Conservation (phyloP, 176 grass and related monocot species). For the Guadua angustifolia region DNA sequence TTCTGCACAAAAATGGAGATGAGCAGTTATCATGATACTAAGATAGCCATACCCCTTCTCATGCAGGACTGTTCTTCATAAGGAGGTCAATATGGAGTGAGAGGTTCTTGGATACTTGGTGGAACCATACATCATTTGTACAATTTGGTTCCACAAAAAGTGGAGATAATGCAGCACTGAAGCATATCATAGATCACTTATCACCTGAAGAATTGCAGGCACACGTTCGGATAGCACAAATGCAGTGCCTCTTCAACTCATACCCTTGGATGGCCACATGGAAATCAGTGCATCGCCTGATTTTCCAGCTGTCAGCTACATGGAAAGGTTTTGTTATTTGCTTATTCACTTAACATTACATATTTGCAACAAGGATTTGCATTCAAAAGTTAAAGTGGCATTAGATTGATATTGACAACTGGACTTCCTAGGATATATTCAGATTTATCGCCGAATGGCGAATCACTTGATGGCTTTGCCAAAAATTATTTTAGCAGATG, state of each 20-base stretch:
- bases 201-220: constrained; percentile 56
- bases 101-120: constrained; percentile 74
- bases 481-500: neutral
- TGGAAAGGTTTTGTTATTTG: constrained; percentile 65
- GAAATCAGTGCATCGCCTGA: constrained; percentile 58
- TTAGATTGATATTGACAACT: constrained; percentile 23
- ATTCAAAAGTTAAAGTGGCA: neutral
- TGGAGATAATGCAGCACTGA: constrained; percentile 81
- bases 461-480: neutral
- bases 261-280: constrained; percentile 72
- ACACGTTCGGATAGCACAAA: constrained; percentile 62
- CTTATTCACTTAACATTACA: constrained; percentile 1
- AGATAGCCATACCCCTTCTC: constrained; percentile 17
- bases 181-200: constrained; percentile 59
- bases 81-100: constrained; percentile 75
- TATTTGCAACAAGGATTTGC: neutral
- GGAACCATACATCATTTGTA: constrained; percentile 87
- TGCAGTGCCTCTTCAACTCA: constrained; percentile 94
- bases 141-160: constrained; percentile 75
- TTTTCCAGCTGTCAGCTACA: constrained; percentile 55
- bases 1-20: neutral
- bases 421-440: neutral
- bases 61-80: constrained; percentile 77
- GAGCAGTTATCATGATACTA: constrained; percentile 6
- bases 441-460: neutral